Evolutionary conservation across 176 grass and related monocot species (phyloP).

Genomic region (Oryza meyeriana): DNA sequence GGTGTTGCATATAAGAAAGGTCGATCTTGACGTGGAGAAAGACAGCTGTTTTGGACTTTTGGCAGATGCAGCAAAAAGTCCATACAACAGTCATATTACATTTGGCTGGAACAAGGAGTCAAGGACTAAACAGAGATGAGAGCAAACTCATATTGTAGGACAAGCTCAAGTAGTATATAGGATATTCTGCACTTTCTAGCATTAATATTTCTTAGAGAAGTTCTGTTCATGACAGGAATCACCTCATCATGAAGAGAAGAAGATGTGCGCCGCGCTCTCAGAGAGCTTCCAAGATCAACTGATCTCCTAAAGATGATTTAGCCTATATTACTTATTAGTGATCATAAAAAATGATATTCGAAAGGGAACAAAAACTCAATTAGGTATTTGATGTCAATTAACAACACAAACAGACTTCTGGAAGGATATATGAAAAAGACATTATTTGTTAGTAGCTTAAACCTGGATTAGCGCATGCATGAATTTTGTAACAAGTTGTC

Average conservation of each 20-base stretch:
- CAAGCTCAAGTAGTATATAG: slow-evolving; percentile 13
- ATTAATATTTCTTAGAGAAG: slow-evolving; percentile 18
- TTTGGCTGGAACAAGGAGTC: slow-evolving; percentile 14
- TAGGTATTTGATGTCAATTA: slow-evolving; percentile 25
- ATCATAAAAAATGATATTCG: slow-evolving; percentile 25
- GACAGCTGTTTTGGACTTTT: not conserved
- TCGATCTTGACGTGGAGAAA: slow-evolving; percentile 1
- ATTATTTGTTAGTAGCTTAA: slow-evolving; percentile 6
- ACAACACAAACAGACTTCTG: not conserved
- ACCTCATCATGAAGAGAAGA: slow-evolving; percentile 82
- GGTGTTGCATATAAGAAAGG: slow-evolving; percentile 7
- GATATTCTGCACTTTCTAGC: not conserved
- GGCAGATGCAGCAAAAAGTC: slow-evolving; percentile 12
- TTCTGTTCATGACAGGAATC: slow-evolving; percentile 35
- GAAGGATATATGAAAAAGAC: not conserved
- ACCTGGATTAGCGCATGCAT: not conserved
- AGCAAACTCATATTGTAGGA: not conserved
- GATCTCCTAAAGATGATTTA: slow-evolving; percentile 71
- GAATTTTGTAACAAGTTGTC: not conserved
- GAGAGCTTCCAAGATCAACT: slow-evolving; percentile 80
- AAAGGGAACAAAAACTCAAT: slow-evolving; percentile 25
- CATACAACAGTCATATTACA: slow-evolving; percentile 29
- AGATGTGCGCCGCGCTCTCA: slow-evolving; percentile 57
- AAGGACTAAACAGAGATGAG: not conserved
- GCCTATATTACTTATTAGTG: slow-evolving; percentile 42